Percentiles rank a stretch among this genome's conserved stretches.
Conservation (phyloP, 169 alveolate genomes). For the Eimeria tenella region DNA sequence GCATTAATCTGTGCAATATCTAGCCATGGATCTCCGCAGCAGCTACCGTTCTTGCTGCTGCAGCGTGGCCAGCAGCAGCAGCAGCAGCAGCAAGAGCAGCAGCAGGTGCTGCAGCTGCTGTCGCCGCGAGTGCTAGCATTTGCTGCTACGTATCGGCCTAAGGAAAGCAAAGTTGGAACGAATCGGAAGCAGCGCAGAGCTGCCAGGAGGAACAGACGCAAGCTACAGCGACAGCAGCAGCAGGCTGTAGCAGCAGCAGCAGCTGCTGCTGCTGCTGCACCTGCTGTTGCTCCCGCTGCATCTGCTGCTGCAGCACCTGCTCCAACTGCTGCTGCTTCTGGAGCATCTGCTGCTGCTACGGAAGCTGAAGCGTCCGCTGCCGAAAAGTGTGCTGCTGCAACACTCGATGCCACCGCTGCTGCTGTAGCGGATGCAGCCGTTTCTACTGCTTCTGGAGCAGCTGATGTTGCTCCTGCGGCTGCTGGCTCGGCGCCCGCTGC, state of each 20-base stretch:
- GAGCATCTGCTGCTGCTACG: background rate
- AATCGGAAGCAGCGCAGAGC: slow-evolving; percentile 28
- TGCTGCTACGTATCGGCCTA: slow-evolving; percentile 27
- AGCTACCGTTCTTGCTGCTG: slow-evolving; percentile 16
- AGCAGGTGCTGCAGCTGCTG: slow-evolving; percentile 16
- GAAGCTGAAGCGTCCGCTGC: background rate
- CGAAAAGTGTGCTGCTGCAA: background rate
- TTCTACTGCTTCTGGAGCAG: background rate
- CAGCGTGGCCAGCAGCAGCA: slow-evolving; percentile 4
- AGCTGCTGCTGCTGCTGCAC: slow-evolving; percentile 3
- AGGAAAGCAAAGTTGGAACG: slow-evolving; percentile 20
- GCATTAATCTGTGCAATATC: background rate
- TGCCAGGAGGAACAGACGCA: slow-evolving; percentile 2
- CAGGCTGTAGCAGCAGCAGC: background rate
- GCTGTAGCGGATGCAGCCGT: background rate
- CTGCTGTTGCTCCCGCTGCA: background rate
- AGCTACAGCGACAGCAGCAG: slow-evolving; percentile 1
- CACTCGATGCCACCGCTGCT: background rate
- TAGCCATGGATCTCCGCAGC: slow-evolving; percentile 19
- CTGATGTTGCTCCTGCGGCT: too few species aligned
- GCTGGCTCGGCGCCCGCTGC: background rate
- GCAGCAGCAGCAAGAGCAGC: slow-evolving; percentile 46
- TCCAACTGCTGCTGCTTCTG: background rate
- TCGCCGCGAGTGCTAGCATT: slow-evolving; percentile 35
- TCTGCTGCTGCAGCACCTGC: background rate